Percentiles rank a stretch among this genome's conserved stretches.
Evolutionary conservation across 148 eudicot species (phyloP).

Genomic region (Nepenthes gracilis): DNA sequence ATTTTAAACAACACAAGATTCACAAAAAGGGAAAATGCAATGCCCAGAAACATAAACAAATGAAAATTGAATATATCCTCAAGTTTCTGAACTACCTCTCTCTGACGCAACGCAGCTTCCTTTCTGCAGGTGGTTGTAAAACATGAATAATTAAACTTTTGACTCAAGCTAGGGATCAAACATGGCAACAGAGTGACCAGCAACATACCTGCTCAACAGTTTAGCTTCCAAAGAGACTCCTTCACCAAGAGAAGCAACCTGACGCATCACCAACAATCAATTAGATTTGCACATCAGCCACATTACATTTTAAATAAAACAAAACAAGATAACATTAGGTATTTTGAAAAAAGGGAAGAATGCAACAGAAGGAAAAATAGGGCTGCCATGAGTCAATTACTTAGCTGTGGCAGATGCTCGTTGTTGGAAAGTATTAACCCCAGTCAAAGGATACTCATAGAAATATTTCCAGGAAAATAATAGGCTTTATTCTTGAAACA

Average conservation of each 20-base stretch:
- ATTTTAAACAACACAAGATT: background rate
- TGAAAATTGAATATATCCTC: background rate
- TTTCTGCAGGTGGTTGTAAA: conserved; percentile 44
- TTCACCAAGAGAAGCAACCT: conserved; percentile 90
- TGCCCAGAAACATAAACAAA: background rate
- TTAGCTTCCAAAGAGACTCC: conserved; percentile 89
- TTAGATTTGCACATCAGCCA: background rate
- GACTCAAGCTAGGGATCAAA: background rate
- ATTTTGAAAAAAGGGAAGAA: no score
- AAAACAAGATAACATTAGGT: no score
- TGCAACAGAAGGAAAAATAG: no score
- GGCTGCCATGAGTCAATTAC: no score
- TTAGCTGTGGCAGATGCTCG: no score
- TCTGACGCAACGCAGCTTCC: conserved; percentile 86
- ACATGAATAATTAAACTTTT: background rate
- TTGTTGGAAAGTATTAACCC: no score
- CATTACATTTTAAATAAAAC: no score
- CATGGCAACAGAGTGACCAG: conserved; percentile 6
- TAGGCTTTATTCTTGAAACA: no score
- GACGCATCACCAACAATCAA: conserved; percentile 9
- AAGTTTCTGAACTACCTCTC: conserved; percentile 44
- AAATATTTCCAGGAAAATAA: no score
- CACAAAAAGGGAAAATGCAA: background rate
- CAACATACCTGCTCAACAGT: conserved; percentile 60
- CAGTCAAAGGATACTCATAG: no score